Base-by-base conservation (phyloP, 73 alveolate genomes). In the Durusdinium trenchii region DNA sequence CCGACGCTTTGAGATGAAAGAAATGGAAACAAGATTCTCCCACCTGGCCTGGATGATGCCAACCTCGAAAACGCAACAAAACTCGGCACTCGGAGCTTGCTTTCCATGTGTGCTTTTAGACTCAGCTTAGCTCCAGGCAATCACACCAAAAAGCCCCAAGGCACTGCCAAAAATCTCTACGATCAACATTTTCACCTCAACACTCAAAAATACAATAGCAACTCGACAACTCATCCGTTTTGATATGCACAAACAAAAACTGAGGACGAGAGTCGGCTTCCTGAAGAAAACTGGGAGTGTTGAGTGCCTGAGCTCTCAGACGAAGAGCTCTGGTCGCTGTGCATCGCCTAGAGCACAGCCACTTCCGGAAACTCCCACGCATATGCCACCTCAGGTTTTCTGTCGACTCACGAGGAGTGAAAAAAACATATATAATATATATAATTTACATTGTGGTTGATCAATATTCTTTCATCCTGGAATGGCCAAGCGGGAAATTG, bases 301-400 rank as follows among this genome's bases (percentile, higher is more conserved):
- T n/a, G n/a, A n/a, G n/a, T n/a, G n/a, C 9, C 38, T 86, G 83
- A 38, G 82, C 40, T 61, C 38, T 62, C 73, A 18, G 60, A 18
- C 99, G 76, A 94, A 94, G 45, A 94, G 71, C 93, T 94, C 99
- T 16, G 99, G 99, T n/a, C 99, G 99, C 99, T 99, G 99, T 9
- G 99, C 99, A 99, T 99, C 99, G 62, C 99, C 99, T 79, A 99
- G 99, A 67, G 99, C 99, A 94, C 99, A 99, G 83, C 99, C 99
- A 32, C 99, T 99, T 2, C 99, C 99, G 62, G 99, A 99, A 60
- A 99, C 99, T 32, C 99, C 99, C 48, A 99, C 99, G 69, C 99
- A 99, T 67, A 99, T 99, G 54, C 99, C 99, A 71, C 98, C 98
- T 91, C 69, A 18, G 61, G n/a, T n/a, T n/a, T n/a, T n/a, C n/a